phyloP scores from a whole-genome alignment of 352 stramenopile genomes.

The Pythium aphanidermatum region DNA sequence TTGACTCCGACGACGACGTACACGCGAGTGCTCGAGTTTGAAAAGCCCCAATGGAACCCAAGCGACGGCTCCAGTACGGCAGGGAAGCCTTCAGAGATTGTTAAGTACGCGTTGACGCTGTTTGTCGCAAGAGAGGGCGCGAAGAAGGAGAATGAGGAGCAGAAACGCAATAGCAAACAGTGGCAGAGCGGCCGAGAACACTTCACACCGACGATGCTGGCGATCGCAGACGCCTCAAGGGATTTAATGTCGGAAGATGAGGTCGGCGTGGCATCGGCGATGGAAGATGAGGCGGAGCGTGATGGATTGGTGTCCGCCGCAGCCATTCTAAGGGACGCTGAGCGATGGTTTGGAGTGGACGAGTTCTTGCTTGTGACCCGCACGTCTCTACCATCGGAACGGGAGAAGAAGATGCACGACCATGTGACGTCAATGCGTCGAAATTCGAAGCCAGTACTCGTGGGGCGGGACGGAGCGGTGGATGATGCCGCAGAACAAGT shows the following conservation, averaged over 20 bases:
- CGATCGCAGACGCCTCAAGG: conserved; percentile 38
- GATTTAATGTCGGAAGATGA: conserved; percentile 35
- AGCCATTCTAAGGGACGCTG: conserved; percentile 31
- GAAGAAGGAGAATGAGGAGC: neutral
- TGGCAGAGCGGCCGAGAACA: conserved; percentile 66
- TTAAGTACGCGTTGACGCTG: conserved; percentile 44
- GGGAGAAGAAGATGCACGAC: conserved; percentile 7
- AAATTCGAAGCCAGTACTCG: too few species aligned
- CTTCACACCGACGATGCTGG: conserved; percentile 77
- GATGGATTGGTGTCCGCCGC: conserved; percentile 16
- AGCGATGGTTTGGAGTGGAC: conserved; percentile 68
- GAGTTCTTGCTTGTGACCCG: conserved; percentile 59
- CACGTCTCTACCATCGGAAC: conserved; percentile 20
- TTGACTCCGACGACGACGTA: neutral
- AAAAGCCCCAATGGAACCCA: conserved; percentile 13
- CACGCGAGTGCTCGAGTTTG: conserved; percentile 22
- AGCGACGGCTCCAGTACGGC: conserved; percentile 9
- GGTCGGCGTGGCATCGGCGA: neutral
- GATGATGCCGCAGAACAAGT: conserved; percentile 17
- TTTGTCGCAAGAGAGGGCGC: conserved; percentile 19
- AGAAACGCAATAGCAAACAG: conserved; percentile 13
- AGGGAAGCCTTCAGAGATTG: conserved; percentile 23
- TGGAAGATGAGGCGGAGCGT: neutral
- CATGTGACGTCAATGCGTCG: conserved; percentile 1
- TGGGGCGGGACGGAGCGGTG: conserved; percentile 27